phyloP scores from a whole-genome alignment of 192 early-diverging fungal species.

The Coemansia erecta region DNA sequence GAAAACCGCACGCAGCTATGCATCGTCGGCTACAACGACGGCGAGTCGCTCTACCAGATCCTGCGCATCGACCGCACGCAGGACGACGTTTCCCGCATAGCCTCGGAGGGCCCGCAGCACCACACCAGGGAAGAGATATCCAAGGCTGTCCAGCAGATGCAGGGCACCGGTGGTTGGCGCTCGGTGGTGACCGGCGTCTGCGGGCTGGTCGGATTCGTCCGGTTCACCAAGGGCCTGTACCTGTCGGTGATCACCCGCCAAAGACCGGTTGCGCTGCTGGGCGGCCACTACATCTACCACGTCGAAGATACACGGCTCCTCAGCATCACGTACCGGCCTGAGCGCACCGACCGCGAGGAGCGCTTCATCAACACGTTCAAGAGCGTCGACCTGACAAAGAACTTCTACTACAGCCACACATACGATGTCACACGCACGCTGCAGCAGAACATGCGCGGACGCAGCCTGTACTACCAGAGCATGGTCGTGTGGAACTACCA shows the following conservation, averaged over 20 bases:
- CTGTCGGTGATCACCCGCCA: conserved; percentile 81
- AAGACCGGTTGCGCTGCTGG: conserved; percentile 84
- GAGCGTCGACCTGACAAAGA: conserved; percentile 89
- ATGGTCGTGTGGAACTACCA: conserved; percentile 98
- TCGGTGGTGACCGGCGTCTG: conserved; percentile 27
- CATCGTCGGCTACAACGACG: conserved; percentile 80
- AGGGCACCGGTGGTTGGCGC: conserved; percentile 65
- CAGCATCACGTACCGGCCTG: conserved; percentile 66
- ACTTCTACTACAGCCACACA: conserved; percentile 97
- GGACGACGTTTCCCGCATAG: conserved; percentile 61
- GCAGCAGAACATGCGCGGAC: conserved; percentile 66
- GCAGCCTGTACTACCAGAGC: conserved; percentile 57
- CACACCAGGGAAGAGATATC: conserved; percentile 71
- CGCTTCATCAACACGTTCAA: conserved; percentile 82
- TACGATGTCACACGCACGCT: conserved; percentile 93
- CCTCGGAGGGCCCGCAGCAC: conserved; percentile 75
- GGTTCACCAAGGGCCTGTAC: conserved; percentile 92
- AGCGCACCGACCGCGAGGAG: conserved; percentile 73
- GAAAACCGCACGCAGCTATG: conserved; percentile 84
- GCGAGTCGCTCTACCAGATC: conserved; percentile 72
- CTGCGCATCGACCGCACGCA: conserved; percentile 86
- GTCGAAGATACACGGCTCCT: conserved; percentile 86
- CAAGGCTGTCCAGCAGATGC: conserved; percentile 72
- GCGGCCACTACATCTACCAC: conserved; percentile 94
- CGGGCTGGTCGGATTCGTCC: conserved; percentile 69